Evolutionary conservation across 2,329 filamentous ascomycete species (phyloP), one percentile per base, ranked within the genome.

Genomic region (Cladosporium sphaerospermum): DNA sequence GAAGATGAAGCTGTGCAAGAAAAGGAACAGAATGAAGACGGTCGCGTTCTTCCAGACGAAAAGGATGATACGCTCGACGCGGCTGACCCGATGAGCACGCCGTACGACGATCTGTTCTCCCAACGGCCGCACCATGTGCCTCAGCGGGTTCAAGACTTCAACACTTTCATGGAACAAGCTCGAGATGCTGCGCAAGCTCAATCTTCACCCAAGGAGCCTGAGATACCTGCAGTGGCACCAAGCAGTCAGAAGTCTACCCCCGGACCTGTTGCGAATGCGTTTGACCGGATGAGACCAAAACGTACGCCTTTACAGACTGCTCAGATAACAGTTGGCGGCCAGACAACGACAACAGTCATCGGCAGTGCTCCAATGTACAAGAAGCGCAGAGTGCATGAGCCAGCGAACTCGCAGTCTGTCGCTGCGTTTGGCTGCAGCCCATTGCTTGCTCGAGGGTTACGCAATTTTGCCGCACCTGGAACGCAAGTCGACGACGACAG

Each of bases 261-360:
- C 13, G 76, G 76, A 41, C 64, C 75, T 0, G 71, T 85, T 19
- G 77, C 79, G 48, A 82, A 78, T 62, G 82, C 82, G 1, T 84
- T 84, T 59, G 80, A 84, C 64, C 76, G 79, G 14, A 84, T 85
- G 80, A 75, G 82, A 13, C 76, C 79, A 1, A 86, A 82, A 63
- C 78, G 85, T 33, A 72, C 78, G 2, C 78, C 79, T 1, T 71
- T 78, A 28, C 83, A 88, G 61, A 73, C 84, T 48, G 86, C 87
- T 16, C 88, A 85, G 2, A 87, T 92, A 45, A 90, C 85, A 0
- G 81, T 92, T 51, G 88, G 86, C 1, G 77, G 84, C 56, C 78
- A 77, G 43, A 88, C 84, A 0, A 85, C 81, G 0, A 84, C 83
- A 16, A 77, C 82, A 32, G 58, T 66, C 14, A 77, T 89, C n/a